These are phyloP conservation scores for Saccharomycopsis crataegensis DNA, from an alignment of 1,139 yeast species.

Conservation along the genomic window DNA sequence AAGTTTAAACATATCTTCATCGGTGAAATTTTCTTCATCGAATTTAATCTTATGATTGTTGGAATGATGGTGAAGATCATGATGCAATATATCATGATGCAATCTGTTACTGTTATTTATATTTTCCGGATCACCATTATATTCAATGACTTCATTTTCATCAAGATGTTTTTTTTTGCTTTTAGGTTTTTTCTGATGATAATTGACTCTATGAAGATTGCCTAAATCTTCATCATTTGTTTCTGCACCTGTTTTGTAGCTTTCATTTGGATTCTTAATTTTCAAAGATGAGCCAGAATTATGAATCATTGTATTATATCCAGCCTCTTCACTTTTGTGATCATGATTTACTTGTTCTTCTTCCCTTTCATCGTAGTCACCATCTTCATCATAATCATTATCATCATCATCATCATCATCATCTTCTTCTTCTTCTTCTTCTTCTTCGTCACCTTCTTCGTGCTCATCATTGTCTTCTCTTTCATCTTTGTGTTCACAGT, in stretches of 20 bases:
- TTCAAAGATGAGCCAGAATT: background rate
- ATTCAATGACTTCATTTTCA: too few relatives aligned
- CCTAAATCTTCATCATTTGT: too few relatives aligned
- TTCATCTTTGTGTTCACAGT: background rate
- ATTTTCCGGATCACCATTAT: too few relatives aligned
- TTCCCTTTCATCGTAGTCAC: background rate
- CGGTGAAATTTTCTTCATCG: conserved; percentile 10
- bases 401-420: background rate
- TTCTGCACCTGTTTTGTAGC: too few relatives aligned
- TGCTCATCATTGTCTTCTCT: background rate
- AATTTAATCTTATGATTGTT: background rate
- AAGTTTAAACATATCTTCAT: conserved; percentile 18
- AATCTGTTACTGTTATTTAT: too few relatives aligned
- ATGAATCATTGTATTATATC: conserved; percentile 3
- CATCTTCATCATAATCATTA: background rate
- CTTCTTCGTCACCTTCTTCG: background rate
- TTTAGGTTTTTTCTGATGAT: too few relatives aligned
- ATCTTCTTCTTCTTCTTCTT: background rate
- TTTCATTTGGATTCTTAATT: too few relatives aligned
- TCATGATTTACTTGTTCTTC: background rate
- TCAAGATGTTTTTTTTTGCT: too few relatives aligned
- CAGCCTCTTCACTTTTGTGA: conserved; percentile 3
- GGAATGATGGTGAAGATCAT: background rate
- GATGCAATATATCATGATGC: background rate
- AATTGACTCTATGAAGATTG: too few relatives aligned